Conservation (phyloP, 805 yeast species). For the Kuraishia cidri region DNA sequence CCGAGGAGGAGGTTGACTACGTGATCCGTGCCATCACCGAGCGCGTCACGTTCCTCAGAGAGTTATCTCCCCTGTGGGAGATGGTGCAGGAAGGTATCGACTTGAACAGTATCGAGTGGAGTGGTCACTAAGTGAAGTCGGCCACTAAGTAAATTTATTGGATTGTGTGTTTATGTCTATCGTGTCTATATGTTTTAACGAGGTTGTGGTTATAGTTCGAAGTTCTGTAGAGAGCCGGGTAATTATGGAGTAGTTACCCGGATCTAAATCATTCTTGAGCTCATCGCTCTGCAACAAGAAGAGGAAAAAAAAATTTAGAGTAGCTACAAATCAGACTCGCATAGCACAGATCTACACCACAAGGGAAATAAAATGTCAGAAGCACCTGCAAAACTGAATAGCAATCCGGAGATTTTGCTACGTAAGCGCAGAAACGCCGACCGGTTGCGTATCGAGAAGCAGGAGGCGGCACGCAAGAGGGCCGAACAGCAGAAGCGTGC, state of each 20-base stretch:
- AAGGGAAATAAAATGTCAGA: conserved; percentile 8
- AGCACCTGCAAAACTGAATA: conserved; percentile 35
- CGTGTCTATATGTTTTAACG: too few relatives aligned
- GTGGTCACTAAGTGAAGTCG: conserved; percentile 64
- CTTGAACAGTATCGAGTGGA: conserved; percentile 90
- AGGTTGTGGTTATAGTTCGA: too few relatives aligned
- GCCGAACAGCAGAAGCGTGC: conserved; percentile 33
- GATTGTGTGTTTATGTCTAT: not conserved
- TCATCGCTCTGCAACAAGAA: too few relatives aligned
- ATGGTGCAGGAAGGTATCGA: conserved; percentile 99
- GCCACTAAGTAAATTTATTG: too few relatives aligned
- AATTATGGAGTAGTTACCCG: not conserved
- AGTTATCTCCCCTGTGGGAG: conserved; percentile 95
- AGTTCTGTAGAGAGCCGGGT: not conserved
- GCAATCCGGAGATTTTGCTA: conserved; percentile 70
- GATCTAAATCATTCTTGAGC: not conserved
- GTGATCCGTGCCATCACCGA: conserved; percentile 83
- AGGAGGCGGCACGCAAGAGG: conserved; percentile 50
- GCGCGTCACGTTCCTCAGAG: conserved; percentile 86
- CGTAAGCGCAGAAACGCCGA: conserved; percentile 77
- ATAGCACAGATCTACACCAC: not conserved
- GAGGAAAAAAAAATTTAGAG: not conserved
- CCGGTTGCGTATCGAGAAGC: conserved; percentile 63
- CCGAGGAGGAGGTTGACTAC: conserved; percentile 92
- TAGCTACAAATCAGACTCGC: not conserved